phyloP scores from a whole-genome alignment of 306 rosid genomes.

The Crotalaria pallida region DNA sequence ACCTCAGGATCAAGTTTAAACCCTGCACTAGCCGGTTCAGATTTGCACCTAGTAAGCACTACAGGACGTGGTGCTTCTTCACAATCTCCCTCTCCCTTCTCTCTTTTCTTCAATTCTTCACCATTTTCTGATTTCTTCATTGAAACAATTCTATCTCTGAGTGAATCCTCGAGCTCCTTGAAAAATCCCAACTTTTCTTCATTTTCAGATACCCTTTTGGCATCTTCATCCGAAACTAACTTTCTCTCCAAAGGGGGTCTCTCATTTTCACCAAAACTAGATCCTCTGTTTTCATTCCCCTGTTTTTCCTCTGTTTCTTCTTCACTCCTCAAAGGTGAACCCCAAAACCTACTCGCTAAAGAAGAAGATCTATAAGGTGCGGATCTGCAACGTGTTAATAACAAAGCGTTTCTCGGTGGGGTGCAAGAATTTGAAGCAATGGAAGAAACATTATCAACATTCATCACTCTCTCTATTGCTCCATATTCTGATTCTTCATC shows the following conservation, averaged over 20 bases:
- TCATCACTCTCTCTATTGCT: neutral
- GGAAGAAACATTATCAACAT: neutral
- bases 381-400: constrained; percentile 77
- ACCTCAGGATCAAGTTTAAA: constrained; percentile 48
- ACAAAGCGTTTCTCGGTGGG: constrained; percentile 75
- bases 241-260: constrained; percentile 18
- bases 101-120: constrained; percentile 16
- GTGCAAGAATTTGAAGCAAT: constrained; percentile 22
- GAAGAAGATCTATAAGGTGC: constrained; percentile 82
- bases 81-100: neutral
- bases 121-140: constrained; percentile 25
- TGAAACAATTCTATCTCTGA: constrained; percentile 8
- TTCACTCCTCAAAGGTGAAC: constrained; percentile 39
- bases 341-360: constrained; percentile 58
- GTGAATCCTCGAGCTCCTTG: constrained; percentile 28
- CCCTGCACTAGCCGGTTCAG: constrained; percentile 70
- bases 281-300: constrained; percentile 1
- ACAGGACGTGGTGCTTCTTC: constrained; percentile 32
- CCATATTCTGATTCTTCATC: constrained; percentile 20
- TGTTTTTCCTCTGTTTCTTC: constrained; percentile 30
- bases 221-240: constrained; percentile 35
- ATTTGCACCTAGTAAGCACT: constrained; percentile 78
- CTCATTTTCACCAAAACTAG: neutral
- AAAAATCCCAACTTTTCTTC: constrained; percentile 24
- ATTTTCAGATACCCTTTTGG: constrained; percentile 9